Evolutionary conservation across 768 basidiomycete species (phyloP).

Genomic region (Mycena olivaceomarginata): DNA sequence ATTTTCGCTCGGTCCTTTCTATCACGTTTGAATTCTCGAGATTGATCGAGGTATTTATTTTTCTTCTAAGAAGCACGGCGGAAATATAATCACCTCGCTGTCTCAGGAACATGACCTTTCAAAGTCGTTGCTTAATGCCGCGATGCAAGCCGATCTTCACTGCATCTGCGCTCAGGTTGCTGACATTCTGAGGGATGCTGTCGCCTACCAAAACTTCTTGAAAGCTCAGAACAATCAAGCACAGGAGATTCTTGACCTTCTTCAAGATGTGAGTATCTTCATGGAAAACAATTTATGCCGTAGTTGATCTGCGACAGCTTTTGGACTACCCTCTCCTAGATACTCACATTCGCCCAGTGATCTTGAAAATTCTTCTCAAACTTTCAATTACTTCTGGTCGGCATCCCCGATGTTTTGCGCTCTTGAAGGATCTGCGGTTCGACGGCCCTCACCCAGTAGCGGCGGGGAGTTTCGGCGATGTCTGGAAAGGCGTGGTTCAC

Average conservation of each 20-base stretch:
- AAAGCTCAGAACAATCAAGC: constrained; percentile 16
- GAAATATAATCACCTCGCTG: not conserved
- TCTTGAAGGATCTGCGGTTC: constrained; percentile 12
- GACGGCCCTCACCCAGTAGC: constrained; percentile 5
- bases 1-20: constrained; percentile 20
- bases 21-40: constrained; percentile 18
- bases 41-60: constrained; percentile 19
- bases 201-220: constrained; percentile 12
- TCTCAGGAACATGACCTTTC: constrained; percentile 15
- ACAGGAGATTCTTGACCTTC: constrained; percentile 41
- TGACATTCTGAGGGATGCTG: constrained; percentile 1
- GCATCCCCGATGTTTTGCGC: constrained; percentile 27
- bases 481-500: constrained; percentile 32
- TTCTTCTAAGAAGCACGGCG: not conserved
- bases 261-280: constrained; percentile 41
- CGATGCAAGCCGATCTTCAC: constrained; percentile 32
- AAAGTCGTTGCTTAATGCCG: constrained; percentile 14
- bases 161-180: constrained; percentile 35
- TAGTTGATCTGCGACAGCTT: constrained; percentile 4
- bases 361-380: not conserved
- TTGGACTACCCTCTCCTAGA: constrained; percentile 35
- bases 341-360: constrained; percentile 8
- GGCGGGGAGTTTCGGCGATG: constrained; percentile 27
- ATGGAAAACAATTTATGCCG: not conserved
- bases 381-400: not conserved